Conservation (phyloP, 768 basidiomycete species). For the Leccinum subgranulosum region DNA sequence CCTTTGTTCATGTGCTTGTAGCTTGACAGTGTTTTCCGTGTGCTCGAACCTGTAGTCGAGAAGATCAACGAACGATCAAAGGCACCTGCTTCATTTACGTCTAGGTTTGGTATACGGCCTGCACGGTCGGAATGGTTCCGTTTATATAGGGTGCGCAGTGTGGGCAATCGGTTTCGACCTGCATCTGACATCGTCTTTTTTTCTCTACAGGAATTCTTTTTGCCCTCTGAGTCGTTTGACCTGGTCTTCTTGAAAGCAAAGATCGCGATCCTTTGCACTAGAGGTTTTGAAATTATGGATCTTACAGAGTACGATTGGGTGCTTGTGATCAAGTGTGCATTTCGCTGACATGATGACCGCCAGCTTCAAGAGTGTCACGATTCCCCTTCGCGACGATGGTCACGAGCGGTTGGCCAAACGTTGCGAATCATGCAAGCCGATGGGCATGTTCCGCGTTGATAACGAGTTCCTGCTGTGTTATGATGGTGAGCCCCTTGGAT, state of each 20-base stretch:
- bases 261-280: constrained; percentile 89
- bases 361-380: constrained; percentile 85
- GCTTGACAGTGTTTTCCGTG: constrained; percentile 92
- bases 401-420: constrained; percentile 71
- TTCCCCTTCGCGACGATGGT: constrained; percentile 78
- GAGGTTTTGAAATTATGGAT: constrained; percentile 98
- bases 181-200: not conserved
- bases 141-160: constrained; percentile 60
- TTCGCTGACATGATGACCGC: not conserved
- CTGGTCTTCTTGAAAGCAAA: constrained; percentile 91
- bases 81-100: constrained; percentile 66
- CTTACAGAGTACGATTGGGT: constrained; percentile 68
- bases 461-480: constrained; percentile 90
- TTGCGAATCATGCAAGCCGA: constrained; percentile 75
- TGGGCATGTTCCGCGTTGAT: constrained; percentile 89
- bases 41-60: constrained; percentile 93
- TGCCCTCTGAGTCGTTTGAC: constrained; percentile 88
- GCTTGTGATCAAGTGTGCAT: not conserved
- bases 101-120: constrained; percentile 73
- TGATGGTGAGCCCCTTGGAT: constrained; percentile 53
- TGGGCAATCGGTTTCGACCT: not conserved
- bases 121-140: constrained; percentile 94
- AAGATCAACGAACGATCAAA: constrained; percentile 79
- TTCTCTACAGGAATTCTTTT: constrained; percentile 73
- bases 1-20: constrained; percentile 19